Base-by-base conservation (phyloP, 441 rosid genomes). In the Populus hybrid region DNA sequence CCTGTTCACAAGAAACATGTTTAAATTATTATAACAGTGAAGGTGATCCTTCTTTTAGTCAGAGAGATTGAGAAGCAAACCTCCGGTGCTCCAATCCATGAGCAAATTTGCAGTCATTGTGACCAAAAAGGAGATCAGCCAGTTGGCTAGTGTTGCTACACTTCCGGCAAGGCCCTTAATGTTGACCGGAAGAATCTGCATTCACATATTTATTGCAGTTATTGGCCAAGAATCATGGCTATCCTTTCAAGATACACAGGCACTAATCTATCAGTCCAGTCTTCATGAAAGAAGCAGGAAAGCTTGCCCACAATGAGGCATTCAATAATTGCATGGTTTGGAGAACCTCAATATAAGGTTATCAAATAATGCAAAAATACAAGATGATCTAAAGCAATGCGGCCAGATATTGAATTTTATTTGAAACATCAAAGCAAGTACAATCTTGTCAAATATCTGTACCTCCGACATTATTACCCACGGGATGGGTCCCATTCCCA, bases 401-500 rank as follows among this genome's bases (percentile, higher is more conserved):
- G 8, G 61, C 3, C 23, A 34, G 42, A 40, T 64, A 69, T 26
- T 26, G 26, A n/a, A 70, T 71, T 40, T 26, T 30, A 26, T 11
- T 34, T n/a, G 57, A 67, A 30, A 61, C 7, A 10, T 28, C 50
- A 61, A 69, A 68, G 70, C 63, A 73, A 69, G 24, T 10, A 68
- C 8, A 21, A 38, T 35, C 64, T 10, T 7, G 20, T n/a, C 59
- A 10, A n/a, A 70, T 38, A 71, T 35, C 1, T 18, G 50, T 89
- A 96, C 99, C 99, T 96, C 99, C 20, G 98, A 93, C 99, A 94
- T 93, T 80, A 94, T 94, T 73, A 96, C 10, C 98, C 99, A 96
- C 32, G 98, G 99, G 82, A 96, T 88, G 12, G 98, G 87, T 26
- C 99, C 99, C 88, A 94, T 86, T 82, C 99, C 99, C 78, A 96